Evolutionary conservation across 108 stramenopile species (phyloP), one percentile per base, ranked within the genome.

Genomic region (Stephanodiscus triporus): DNA sequence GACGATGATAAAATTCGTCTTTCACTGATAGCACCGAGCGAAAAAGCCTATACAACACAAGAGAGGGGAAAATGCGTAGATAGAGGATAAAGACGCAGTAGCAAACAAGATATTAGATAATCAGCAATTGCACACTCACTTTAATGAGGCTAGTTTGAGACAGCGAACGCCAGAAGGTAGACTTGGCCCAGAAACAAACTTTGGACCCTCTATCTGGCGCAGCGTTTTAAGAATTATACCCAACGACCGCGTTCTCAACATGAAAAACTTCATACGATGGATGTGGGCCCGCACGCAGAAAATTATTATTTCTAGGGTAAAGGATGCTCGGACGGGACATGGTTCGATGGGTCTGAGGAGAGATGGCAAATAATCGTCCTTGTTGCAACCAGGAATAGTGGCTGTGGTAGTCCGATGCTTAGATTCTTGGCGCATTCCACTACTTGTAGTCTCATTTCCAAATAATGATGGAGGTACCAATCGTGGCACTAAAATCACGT

Each of bases 1-100:
- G 94, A 29, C 94, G 85, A 68, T 93, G 88, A 61, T 95, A 95
- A 51, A 89, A 91, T 62, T 95, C 94, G 45, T 95, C 94, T 43
- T 91, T 89, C 20, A 93, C 86, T 20, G 92, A 93, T 37, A 95
- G 71, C 26, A 95, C 80, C 11, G 91, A 76, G 26, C 94, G 89
- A 19, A 95, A 87, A 63, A 92, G 85, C 17, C 90, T 85, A 27
- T 9, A 36, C 29, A 50, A 64, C 14, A 38, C 14, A 6, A 67
- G 34, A 57, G 36, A 0, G 6, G 16, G 16, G 57, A 45, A 36
- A 37, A 45, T 23, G 56, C 9, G 23, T 4, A 2, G 48, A 54
- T 17, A 19, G 16, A n/a, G n/a, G n/a, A n/a, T n/a, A n/a, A 10
- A 16, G 29, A 3, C 20, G 67, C 22, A 23, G 54, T 16, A 34